Percentiles rank a stretch among this genome's conserved stretches.
Evolutionary conservation across 495 filamentous ascomycete genomes (phyloP).

Genomic region (Cercophora newfieldiana): DNA sequence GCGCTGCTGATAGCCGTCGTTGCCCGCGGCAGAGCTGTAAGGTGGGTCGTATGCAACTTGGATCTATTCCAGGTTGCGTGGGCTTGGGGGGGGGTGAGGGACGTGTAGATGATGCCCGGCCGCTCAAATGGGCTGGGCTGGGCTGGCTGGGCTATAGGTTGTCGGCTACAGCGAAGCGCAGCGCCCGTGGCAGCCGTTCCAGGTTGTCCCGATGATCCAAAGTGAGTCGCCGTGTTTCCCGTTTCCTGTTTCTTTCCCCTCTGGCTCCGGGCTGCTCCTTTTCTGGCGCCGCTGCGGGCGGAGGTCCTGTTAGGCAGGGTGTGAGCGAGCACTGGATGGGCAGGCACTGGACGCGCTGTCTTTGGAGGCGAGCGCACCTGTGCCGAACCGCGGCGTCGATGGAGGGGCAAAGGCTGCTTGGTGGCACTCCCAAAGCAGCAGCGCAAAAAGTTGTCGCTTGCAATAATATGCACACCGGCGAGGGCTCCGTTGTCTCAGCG

Average conservation of each 20-base stretch:
- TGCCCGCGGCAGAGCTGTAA: conserved; percentile 38
- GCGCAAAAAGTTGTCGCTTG: neutral
- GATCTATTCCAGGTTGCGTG: conserved; percentile 31
- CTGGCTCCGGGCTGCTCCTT: neutral
- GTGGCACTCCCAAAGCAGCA: neutral
- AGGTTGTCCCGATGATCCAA: neutral
- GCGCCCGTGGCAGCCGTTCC: conserved; percentile 6
- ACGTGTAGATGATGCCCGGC: no score
- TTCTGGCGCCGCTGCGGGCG: no score
- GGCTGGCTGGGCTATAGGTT: neutral
- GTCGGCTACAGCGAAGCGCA: conserved; percentile 13
- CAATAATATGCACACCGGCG: neutral
- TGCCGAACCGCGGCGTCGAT: no score
- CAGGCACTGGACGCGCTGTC: no score
- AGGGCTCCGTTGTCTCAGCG: neutral
- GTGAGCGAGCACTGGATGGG: no score
- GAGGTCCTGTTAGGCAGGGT: no score
- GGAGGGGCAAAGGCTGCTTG: no score
- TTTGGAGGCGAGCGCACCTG: no score
- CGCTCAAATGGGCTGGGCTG: no score
- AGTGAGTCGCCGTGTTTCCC: neutral
- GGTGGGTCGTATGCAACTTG: conserved; percentile 39
- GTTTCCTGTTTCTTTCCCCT: neutral
- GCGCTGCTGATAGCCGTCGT: conserved; percentile 27
- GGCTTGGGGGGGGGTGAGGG: conserved; percentile 29